Base-by-base conservation (phyloP, 768 basidiomycete species). In the Xerocomellus intermedius region DNA sequence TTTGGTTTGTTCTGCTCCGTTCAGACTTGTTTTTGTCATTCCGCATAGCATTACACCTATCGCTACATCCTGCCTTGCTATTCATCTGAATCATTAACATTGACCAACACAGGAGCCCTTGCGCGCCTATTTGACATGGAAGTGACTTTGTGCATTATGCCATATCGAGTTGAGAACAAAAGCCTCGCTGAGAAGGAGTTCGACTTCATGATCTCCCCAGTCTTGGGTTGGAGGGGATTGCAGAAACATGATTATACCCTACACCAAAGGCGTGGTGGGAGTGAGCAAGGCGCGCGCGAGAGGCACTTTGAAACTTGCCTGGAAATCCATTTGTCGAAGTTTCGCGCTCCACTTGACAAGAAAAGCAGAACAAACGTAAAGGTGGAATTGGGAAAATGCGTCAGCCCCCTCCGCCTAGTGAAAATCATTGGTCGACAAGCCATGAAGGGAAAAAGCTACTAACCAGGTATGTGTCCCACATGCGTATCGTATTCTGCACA, bases 401-500 rank as follows among this genome's bases (percentile, higher is more conserved):
- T 99, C 95, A 3, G 94, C 79, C 6, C 97, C 97, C 74, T 99
- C 97, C 14, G 96, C 89, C 97, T 99, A 56, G 21, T 16, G 37
- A 2, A 56, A 42, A 38, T 33, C n/a, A 52, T 56, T 24, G 57
- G 37, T 44, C 8, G 12, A 28, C 14, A 4, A 30, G 21, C 24
- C 21, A 41, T 38, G 26, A 24, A 24, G 4, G 21, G 30, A 55
- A 32, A 7, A 39, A 33, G 45, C 26, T 9, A 73, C 91, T 53
- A 56, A 98, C 97, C 66, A 99, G 74, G 72, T 99, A 99, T 13
- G 97, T 98, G 70, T 99, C 97, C 97, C 97, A 99, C 96, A 98
- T 98, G 52, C 97, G 82, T 47, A 98, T 91, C 17, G 96, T 98
- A 70, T 98, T 96, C 64, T 87, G 84, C 46, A 99, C 94, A 62